These are phyloP conservation scores for Diaporthe amygdali DNA, from an alignment of 2,329 filamentous ascomycete species.

Conservation along the genomic window DNA sequence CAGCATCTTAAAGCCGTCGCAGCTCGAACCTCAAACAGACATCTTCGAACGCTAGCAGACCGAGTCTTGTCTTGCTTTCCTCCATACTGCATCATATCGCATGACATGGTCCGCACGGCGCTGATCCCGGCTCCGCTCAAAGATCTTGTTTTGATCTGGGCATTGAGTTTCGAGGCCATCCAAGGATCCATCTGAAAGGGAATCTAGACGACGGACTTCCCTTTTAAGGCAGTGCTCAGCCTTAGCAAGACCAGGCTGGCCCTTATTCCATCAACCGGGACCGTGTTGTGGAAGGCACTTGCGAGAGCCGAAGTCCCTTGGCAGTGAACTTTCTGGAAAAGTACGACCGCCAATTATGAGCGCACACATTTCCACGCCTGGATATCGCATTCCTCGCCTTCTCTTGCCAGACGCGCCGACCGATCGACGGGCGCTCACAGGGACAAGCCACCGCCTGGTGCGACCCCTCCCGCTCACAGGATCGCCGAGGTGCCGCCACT, in stretches of 20 bases:
- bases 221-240: not conserved
- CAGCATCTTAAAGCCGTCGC: not conserved
- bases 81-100: not conserved
- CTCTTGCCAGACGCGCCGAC: constrained; percentile 5
- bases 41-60: not conserved
- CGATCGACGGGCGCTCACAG: constrained; percentile 13
- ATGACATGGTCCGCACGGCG: not conserved
- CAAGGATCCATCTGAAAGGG: not conserved
- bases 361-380: not conserved
- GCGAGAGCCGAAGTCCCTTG: not conserved
- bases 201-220: not conserved
- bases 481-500: constrained; percentile 5
- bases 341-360: not conserved
- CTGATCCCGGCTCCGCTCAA: not conserved
- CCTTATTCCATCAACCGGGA: not conserved
- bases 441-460: constrained; percentile 11
- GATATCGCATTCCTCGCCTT: not conserved
- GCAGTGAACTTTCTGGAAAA: not conserved
- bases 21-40: not conserved
- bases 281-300: not conserved
- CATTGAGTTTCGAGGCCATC: not conserved
- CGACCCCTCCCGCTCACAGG: not conserved
- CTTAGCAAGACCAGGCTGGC: not conserved
- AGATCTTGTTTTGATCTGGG: not conserved
- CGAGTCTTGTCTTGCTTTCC: not conserved